Evolutionary conservation across 306 rosid genomes (phyloP), one percentile per base, ranked within the genome.

Genomic region (Cucumis melo): DNA sequence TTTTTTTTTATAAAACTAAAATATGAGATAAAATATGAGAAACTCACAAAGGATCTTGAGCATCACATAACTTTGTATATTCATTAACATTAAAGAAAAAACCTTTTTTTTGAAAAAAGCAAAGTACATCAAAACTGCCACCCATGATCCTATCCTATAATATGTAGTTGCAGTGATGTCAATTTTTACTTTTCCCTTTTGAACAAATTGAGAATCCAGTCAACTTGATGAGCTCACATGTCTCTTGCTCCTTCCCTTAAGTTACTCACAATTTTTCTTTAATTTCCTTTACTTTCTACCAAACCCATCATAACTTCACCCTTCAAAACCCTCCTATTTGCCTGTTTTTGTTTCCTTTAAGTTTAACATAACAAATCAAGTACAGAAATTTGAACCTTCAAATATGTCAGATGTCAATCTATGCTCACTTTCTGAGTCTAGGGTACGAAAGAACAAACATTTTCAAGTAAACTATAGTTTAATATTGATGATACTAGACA

Each of bases 231-330:
- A 73, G 61, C 46, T 73, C 61, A 73, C 60, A 21, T 61, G 67
- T 78, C 78, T 76, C 71, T 24, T 77, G 41, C 80, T 81, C 71
- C 34, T 78, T 44, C 71, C 80, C 54, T 75, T 10, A 68, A 73
- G 77, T 81, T 39, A n/a, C n/a, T n/a, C n/a, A n/a, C n/a, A n/a
- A n/a, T 74, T 11, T 78, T 78, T 41, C 76, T n/a, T 27, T 81
- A 36, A 36, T 36, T 36, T 36, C 70, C 59, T 82, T 55, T 12
- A 75, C 55, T 57, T 63, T 58, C 74, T 74, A 83, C 85, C 72
- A 87, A 81, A 67, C 54, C 54, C 29, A 27, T 27, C 50, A 19
- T 36, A 8, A 42, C 14, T 36, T 36, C 0, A 36, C 39, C 39
- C 39, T 36, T 36, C 39, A 36, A 4, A 36, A 4, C 39, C 39